phyloP scores from a whole-genome alignment of 2,329 filamentous ascomycete genomes.

The Ophiosphaerella narmari region DNA sequence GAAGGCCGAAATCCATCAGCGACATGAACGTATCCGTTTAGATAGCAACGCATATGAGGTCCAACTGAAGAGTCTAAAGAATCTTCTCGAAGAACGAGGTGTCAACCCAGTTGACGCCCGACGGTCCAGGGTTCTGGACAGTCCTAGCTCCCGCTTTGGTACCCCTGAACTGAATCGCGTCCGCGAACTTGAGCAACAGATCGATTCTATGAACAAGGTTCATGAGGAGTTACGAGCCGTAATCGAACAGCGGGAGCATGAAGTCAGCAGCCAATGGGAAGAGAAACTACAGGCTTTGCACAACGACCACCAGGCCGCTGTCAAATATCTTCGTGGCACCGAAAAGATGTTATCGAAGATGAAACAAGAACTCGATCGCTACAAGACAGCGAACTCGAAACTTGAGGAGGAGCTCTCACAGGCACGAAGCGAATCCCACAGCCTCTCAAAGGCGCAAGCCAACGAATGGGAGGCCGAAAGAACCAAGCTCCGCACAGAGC shows the following conservation, averaged over 20 bases:
- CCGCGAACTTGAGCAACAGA: slow-evolving; percentile 84
- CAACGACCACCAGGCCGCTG: slow-evolving; percentile 95
- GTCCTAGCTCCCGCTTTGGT: slow-evolving; percentile 73
- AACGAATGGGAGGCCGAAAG: slow-evolving; percentile 78
- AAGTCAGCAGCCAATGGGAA: slow-evolving; percentile 86
- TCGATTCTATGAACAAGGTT: slow-evolving; percentile 74
- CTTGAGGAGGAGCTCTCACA: slow-evolving; percentile 81
- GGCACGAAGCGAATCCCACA: slow-evolving; percentile 46
- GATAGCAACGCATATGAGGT: slow-evolving; percentile 93
- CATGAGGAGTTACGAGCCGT: slow-evolving; percentile 83
- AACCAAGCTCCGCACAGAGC: slow-evolving; percentile 66
- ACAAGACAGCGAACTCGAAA: slow-evolving; percentile 83
- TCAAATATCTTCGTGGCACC: slow-evolving; percentile 97
- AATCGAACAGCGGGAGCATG: slow-evolving; percentile 79
- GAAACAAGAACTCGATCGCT: slow-evolving; percentile 93
- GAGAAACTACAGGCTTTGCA: slow-evolving; percentile 93
- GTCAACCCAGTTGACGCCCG: slow-evolving; percentile 76
- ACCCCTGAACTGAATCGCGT: slow-evolving; percentile 80
- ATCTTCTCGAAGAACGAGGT: slow-evolving; percentile 86
- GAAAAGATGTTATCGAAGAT: slow-evolving; percentile 99
- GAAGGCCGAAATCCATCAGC: slow-evolving; percentile 80
- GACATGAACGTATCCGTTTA: slow-evolving; percentile 82
- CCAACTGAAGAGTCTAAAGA: slow-evolving; percentile 91
- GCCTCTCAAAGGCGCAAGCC: slow-evolving; percentile 51
- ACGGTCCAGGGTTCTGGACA: slow-evolving; percentile 72